Conservation (phyloP, 2,329 filamentous ascomycete genomes). For the Blastomyces percursus region DNA sequence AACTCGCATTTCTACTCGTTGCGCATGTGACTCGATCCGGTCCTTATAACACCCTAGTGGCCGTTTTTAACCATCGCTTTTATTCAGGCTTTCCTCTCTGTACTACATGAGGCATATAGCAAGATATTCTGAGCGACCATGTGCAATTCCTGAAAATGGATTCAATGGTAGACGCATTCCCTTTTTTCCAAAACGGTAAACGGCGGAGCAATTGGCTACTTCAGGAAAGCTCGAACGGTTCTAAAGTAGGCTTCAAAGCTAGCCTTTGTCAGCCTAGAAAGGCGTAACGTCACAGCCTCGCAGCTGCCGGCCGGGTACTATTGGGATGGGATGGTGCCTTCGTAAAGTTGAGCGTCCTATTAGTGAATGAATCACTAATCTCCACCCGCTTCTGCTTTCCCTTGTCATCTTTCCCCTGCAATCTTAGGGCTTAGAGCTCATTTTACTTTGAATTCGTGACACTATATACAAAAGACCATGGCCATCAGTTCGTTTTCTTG, state of each 20-base stretch:
- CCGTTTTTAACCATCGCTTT: background rate
- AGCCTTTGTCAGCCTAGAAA: background rate
- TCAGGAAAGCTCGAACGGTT: background rate
- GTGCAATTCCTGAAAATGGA: background rate
- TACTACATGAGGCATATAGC: background rate
- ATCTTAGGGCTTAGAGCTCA: conserved; percentile 1
- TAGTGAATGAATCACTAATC: background rate
- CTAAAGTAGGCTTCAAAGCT: background rate
- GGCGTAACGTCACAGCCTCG: conserved; percentile 1
- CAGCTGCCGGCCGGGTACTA: background rate
- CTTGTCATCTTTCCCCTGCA: background rate
- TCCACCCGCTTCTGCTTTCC: background rate
- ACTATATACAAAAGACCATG: conserved; percentile 2
- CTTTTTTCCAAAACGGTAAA: background rate
- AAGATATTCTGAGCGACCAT: background rate
- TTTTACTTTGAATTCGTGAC: background rate
- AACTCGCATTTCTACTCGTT: background rate
- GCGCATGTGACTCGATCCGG: conserved; percentile 3
- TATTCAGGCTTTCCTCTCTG: background rate
- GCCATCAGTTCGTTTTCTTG: conserved; percentile 2
- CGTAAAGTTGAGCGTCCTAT: background rate
- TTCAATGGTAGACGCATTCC: background rate
- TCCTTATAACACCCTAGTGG: background rate
- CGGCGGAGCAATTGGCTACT: background rate
- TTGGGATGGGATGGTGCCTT: background rate